Evolutionary conservation across 2,329 filamentous ascomycete species (phyloP).

Genomic region (Phaeoacremonium minimum): DNA sequence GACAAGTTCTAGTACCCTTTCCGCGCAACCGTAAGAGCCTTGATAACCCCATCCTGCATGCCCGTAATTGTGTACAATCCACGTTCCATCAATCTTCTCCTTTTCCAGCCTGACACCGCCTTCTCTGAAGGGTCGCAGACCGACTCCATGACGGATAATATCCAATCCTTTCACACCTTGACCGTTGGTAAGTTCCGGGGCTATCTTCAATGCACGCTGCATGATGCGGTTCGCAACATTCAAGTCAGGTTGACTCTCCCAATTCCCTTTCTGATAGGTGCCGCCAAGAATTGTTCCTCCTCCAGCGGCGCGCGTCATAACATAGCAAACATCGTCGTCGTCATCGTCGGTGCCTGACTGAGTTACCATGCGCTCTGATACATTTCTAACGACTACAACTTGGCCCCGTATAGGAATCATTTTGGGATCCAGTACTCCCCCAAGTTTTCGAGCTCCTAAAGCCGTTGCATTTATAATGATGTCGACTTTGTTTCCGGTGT

Average conservation of each 20-base stretch:
- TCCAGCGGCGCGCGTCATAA: constrained; percentile 75
- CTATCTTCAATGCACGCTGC: constrained; percentile 64
- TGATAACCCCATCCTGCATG: constrained; percentile 77
- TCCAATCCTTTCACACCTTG: constrained; percentile 69
- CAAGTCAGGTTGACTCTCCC: constrained; percentile 74
- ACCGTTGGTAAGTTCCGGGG: constrained; percentile 59
- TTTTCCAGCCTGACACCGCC: constrained; percentile 73
- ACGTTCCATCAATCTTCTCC: constrained; percentile 58
- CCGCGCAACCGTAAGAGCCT: constrained; percentile 66
- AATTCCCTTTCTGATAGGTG: constrained; percentile 73
- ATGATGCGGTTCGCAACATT: constrained; percentile 81
- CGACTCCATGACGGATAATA: constrained; percentile 77
- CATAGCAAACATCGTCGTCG: constrained; percentile 68
- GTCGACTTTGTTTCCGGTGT: constrained; percentile 53
- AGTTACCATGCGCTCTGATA: constrained; percentile 64
- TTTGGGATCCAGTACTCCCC: constrained; percentile 72
- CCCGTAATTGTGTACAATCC: constrained; percentile 78
- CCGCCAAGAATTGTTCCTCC: constrained; percentile 87
- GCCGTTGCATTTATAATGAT: constrained; percentile 84
- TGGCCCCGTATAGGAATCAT: constrained; percentile 79
- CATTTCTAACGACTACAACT: constrained; percentile 78
- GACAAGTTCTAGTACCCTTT: constrained; percentile 62
- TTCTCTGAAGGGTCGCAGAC: constrained; percentile 69
- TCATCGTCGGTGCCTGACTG: constrained; percentile 72
- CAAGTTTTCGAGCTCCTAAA: constrained; percentile 67